Evolutionary conservation across 2,329 filamentous ascomycete species (phyloP), one percentile per base, ranked within the genome.

Genomic region (Aspergillus nomiae): DNA sequence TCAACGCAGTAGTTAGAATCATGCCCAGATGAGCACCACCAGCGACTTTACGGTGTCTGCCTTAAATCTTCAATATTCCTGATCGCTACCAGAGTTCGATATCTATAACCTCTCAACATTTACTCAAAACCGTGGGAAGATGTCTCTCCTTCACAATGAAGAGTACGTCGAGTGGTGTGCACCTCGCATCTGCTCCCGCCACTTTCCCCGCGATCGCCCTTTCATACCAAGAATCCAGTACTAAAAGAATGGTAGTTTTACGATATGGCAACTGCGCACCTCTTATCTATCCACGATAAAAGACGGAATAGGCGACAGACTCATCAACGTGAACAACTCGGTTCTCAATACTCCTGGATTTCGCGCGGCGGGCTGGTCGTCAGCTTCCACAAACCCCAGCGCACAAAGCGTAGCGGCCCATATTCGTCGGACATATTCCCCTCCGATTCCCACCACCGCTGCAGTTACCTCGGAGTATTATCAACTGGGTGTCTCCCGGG

Each of bases 281-380:
- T 86, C 86, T 43, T 90, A 89, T 71, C 83, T 90, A 24, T 84
- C 84, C 34, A 81, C 84, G 55, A 88, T 87, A 70, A 88, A 88
- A 74, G 87, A 90, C 73, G 87, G 87, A 63, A 85, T 89, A 46
- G 87, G 87, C 65, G 87, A 90, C 73, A 83, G 87, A 48, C 79
- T 90, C 58, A 89, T 90, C 76, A 88, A 84, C 64, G 83, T 90
- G 68, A 87, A 89, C 71, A 82, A 86, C 34, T 82, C 84, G 46
- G 82, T 89, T 43, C 80, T 90, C 59, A 89, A 89, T 72, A 86
- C 87, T 51, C 85, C 86, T 24, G 86, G 86, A 21, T 89, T 89
- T 72, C 86, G 87, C 66, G 86, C 86, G 28, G 86, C 87, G 56
- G 87, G 87, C 69, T 90, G 87, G 87, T 77, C 80, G 30, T 77